These are phyloP conservation scores for Entomortierella parvispora DNA, from an alignment of 192 early-diverging fungal species.

Conservation along the genomic window DNA sequence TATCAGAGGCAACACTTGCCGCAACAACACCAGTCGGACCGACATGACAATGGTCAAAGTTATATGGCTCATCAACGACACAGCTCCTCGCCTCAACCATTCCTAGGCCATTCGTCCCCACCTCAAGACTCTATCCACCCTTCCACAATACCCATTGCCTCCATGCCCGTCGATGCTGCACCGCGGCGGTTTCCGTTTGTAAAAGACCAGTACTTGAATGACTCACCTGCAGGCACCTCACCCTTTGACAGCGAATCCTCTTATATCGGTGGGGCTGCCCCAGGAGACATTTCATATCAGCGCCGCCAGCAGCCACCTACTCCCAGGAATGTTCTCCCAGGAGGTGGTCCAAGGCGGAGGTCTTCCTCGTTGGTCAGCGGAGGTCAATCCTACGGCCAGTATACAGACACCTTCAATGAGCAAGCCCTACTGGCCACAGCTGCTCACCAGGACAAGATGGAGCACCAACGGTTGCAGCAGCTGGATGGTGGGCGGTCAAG, in stretches of 20 bases:
- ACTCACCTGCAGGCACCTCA: conserved; percentile 39
- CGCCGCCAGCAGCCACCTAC: conserved; percentile 2
- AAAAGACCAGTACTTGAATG: conserved; percentile 26
- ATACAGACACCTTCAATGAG: conserved; percentile 41
- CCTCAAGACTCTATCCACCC: conserved; percentile 42
- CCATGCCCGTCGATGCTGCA: conserved; percentile 32
- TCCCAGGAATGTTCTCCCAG: conserved; percentile 20
- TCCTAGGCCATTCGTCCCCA: conserved; percentile 12
- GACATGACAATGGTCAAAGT: too few species aligned
- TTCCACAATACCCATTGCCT: conserved; percentile 43
- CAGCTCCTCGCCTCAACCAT: conserved; percentile 17
- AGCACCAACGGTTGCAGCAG: conserved; percentile 29
- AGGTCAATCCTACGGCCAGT: conserved; percentile 18
- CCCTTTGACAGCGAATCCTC: conserved; percentile 28
- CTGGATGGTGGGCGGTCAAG: conserved; percentile 36
- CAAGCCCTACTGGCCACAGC: conserved; percentile 39
- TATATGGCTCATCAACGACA: conserved; percentile 33
- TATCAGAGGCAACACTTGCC: conserved; percentile 19
- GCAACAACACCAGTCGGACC: background rate
- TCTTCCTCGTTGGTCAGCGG: conserved; percentile 29
- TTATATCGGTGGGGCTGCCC: conserved; percentile 6
- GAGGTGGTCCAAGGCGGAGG: conserved; percentile 34
- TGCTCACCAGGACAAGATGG: conserved; percentile 46
- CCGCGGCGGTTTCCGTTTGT: conserved; percentile 27
- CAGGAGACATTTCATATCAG: conserved; percentile 6